phyloP scores from a whole-genome alignment of 441 rosid genomes.

The Adansonia madagascariensis region DNA sequence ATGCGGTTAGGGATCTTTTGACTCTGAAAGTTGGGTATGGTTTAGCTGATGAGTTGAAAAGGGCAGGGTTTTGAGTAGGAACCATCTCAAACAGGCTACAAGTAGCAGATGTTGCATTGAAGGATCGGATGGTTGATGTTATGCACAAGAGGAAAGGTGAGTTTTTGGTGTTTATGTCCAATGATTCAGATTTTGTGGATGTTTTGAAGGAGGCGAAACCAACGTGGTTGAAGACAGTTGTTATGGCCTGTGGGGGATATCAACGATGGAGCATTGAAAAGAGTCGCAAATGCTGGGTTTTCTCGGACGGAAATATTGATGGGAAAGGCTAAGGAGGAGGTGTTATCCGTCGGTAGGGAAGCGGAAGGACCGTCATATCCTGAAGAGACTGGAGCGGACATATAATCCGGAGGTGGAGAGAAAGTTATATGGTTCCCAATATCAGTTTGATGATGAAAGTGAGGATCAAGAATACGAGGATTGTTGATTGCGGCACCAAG shows the following conservation, averaged over 20 bases:
- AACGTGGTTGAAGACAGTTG: slow-evolving; percentile 76
- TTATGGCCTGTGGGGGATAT: slow-evolving; percentile 57
- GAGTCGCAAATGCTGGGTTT: slow-evolving; percentile 73
- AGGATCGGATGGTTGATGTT: slow-evolving; percentile 66
- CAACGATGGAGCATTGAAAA: slow-evolving; percentile 63
- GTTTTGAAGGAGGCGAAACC: slow-evolving; percentile 68
- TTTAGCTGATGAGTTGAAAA: slow-evolving; percentile 55
- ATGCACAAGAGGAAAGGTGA: slow-evolving; percentile 75
- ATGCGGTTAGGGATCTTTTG: slow-evolving; percentile 57
- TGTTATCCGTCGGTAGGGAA: slow-evolving; percentile 60
- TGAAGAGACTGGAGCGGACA: slow-evolving; percentile 78
- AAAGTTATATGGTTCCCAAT: slow-evolving; percentile 15
- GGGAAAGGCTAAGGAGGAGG: slow-evolving; percentile 91
- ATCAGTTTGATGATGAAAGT: too few relatives aligned
- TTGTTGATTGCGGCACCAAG: too few relatives aligned
- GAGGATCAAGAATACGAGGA: too few relatives aligned
- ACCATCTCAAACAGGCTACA: slow-evolving; percentile 63
- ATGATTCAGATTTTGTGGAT: slow-evolving; percentile 78
- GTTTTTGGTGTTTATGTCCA: slow-evolving; percentile 79
- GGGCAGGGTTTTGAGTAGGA: slow-evolving; percentile 76
- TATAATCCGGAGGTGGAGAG: slow-evolving; percentile 61
- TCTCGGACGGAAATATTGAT: slow-evolving; percentile 77
- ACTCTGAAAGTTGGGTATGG: slow-evolving; percentile 74
- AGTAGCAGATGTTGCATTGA: slow-evolving; percentile 74
- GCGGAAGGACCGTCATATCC: slow-evolving; percentile 73